phyloP scores from a whole-genome alignment of 164 flowering plant genomes.

The Taxillus chinensis region DNA sequence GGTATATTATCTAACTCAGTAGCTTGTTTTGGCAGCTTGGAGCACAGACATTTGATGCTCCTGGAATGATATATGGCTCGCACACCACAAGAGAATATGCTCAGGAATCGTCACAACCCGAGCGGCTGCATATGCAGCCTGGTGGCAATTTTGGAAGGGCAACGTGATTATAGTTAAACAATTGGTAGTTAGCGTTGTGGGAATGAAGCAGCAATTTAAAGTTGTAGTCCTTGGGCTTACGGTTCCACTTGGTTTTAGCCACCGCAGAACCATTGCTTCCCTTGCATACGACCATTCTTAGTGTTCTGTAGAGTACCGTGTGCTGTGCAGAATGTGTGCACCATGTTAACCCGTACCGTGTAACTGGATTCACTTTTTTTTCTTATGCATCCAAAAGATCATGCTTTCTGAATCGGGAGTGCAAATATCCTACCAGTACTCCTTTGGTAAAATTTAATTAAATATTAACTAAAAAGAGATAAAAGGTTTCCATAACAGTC shows the following conservation, averaged over 20 bases:
- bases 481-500: too few relatives aligned
- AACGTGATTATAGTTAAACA: conserved; percentile 16
- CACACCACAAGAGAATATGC: conserved; percentile 59
- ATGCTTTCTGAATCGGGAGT: too few relatives aligned
- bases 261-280: conserved; percentile 11
- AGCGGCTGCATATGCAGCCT: conserved; percentile 88
- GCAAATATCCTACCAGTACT: too few relatives aligned
- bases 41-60: conserved; percentile 43
- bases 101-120: conserved; percentile 40
- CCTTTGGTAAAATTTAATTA: too few relatives aligned
- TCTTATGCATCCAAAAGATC: conserved; percentile 12
- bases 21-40: conserved; percentile 30
- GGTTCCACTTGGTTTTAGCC: conserved; percentile 5
- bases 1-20: too few relatives aligned
- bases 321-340: conserved; percentile 10
- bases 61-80: conserved; percentile 47
- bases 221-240: conserved; percentile 2
- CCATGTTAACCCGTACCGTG: conserved; percentile 13
- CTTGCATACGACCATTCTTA: conserved; percentile 3
- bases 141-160: conserved; percentile 66
- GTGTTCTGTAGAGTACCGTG: conserved; percentile 8
- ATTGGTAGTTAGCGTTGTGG: conserved; percentile 8
- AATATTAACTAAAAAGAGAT: too few relatives aligned
- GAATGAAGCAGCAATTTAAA: conserved; percentile 9
- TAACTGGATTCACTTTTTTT: conserved; percentile 12